phyloP scores from a whole-genome alignment of 495 filamentous ascomycete species.

The Penicillium arizonense region DNA sequence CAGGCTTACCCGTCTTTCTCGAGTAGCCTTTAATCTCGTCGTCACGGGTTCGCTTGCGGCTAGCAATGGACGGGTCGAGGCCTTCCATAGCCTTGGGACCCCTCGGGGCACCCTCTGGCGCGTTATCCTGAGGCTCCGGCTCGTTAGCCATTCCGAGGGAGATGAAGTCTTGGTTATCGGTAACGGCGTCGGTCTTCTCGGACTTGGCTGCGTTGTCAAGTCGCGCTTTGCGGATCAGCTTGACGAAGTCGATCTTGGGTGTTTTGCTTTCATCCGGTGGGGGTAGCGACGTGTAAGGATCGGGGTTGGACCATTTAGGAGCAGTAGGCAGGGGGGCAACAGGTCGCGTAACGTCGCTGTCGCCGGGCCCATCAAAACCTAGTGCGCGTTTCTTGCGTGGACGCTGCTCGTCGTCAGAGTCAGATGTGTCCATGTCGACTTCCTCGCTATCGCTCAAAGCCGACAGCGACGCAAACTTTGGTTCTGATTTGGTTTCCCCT shows the following conservation, averaged over 20 bases:
- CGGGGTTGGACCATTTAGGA: conserved; percentile 91
- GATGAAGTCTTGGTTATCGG: conserved; percentile 76
- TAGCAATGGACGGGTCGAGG: conserved; percentile 41
- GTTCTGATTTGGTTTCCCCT: conserved; percentile 24
- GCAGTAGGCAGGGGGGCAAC: conserved; percentile 26
- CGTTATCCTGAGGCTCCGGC: conserved; percentile 19
- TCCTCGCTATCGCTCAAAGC: conserved; percentile 74
- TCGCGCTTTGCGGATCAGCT: conserved; percentile 82
- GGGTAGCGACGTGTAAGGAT: conserved; percentile 83
- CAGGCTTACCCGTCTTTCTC: conserved; percentile 43
- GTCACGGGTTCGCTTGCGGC: conserved; percentile 68
- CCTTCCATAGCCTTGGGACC: conserved; percentile 20
- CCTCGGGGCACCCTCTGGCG: conserved; percentile 36
- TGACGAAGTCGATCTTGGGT: conserved; percentile 76
- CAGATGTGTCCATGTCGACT: conserved; percentile 61
- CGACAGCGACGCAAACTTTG: conserved; percentile 49
- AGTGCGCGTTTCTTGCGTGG: conserved; percentile 51
- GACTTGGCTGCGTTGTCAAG: conserved; percentile 40
- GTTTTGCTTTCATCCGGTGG: conserved; percentile 60
- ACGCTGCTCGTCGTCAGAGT: conserved; percentile 44
- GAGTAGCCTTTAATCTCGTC: conserved; percentile 59
- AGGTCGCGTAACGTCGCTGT: conserved; percentile 24
- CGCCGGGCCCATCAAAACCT: conserved; percentile 43
- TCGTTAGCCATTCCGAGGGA: conserved; percentile 68
- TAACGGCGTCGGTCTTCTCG: conserved; percentile 51